Conservation (phyloP, 2,329 filamentous ascomycete genomes). For the Sporothrix variecibatus region DNA sequence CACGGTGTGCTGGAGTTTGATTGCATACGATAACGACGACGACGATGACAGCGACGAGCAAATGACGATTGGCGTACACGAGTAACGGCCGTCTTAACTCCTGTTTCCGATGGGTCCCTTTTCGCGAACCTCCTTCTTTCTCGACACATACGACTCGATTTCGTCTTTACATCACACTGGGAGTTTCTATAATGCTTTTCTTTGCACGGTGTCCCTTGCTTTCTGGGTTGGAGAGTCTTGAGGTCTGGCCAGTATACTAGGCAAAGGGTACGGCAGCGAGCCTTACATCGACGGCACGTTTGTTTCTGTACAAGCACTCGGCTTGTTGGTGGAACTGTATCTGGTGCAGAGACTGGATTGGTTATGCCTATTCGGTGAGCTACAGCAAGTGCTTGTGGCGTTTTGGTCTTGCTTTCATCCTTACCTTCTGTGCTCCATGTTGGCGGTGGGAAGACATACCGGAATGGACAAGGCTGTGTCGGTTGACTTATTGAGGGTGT, state of each 20-base stretch:
- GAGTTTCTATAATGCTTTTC: conserved; percentile 2
- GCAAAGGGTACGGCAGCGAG: not conserved
- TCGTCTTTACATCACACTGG: not conserved
- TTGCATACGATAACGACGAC: conserved; percentile 19
- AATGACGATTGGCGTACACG: not conserved
- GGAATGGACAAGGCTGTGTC: not conserved
- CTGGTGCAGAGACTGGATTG: not conserved
- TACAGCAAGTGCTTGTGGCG: not conserved
- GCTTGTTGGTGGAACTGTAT: not conserved
- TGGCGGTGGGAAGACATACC: not conserved
- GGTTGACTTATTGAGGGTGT: not conserved
- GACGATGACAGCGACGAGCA: conserved; percentile 15
- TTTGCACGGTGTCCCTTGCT: not conserved
- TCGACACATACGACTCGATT: not conserved
- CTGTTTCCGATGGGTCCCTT: not conserved
- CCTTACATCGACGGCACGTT: not conserved
- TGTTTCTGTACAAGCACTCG: not conserved
- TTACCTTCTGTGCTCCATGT: not conserved
- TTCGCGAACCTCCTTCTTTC: not conserved
- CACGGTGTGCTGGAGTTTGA: not conserved
- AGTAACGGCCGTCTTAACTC: not conserved
- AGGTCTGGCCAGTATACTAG: not conserved
- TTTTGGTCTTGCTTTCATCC: not conserved
- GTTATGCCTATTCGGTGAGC: not conserved
- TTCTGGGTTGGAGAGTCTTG: not conserved